Percentiles rank a stretch among this genome's conserved stretches.
Evolutionary conservation across 2,329 filamentous ascomycete species (phyloP).

Genomic region (Acrocalymma vagum): DNA sequence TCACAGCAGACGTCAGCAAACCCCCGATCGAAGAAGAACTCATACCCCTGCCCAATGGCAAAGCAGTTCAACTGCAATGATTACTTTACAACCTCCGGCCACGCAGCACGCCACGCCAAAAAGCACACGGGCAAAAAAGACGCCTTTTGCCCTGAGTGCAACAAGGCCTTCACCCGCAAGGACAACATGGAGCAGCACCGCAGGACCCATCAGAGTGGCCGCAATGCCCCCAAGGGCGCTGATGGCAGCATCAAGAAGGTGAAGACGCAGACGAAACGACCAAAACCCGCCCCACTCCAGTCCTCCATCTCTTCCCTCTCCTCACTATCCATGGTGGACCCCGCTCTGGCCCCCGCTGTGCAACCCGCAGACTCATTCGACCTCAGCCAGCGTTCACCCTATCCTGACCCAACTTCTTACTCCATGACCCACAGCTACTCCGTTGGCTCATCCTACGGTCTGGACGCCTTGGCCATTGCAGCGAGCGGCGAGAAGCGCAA

Average conservation of each 20-base stretch:
- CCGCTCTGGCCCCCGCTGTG: constrained; percentile 33
- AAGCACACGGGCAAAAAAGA: constrained; percentile 85
- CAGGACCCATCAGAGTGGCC: constrained; percentile 72
- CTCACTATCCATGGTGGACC: constrained; percentile 36
- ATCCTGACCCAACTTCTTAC: constrained; percentile 39
- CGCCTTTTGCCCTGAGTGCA: constrained; percentile 74
- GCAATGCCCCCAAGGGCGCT: constrained; percentile 46
- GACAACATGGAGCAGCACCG: constrained; percentile 91
- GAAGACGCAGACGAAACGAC: constrained; percentile 43
- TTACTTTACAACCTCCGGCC: constrained; percentile 84
- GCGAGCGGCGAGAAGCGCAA: constrained; percentile 49
- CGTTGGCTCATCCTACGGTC: constrained; percentile 36
- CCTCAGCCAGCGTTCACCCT: constrained; percentile 34
- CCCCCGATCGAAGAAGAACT: constrained; percentile 64
- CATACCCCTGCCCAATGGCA: constrained; percentile 77
- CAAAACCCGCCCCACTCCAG: constrained; percentile 42
- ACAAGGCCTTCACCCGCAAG: constrained; percentile 81
- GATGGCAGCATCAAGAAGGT: constrained; percentile 48
- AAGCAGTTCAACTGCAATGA: constrained; percentile 77
- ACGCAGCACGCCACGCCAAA: constrained; percentile 85
- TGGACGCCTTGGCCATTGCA: constrained; percentile 48
- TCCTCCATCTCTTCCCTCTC: constrained; percentile 28
- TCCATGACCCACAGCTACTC: constrained; percentile 33
- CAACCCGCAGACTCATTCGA: constrained; percentile 35
- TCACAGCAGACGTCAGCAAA: too few relatives aligned